Evolutionary conservation across 495 filamentous ascomycete species (phyloP).

Genomic region (Rostrohypoxylon terebratum): DNA sequence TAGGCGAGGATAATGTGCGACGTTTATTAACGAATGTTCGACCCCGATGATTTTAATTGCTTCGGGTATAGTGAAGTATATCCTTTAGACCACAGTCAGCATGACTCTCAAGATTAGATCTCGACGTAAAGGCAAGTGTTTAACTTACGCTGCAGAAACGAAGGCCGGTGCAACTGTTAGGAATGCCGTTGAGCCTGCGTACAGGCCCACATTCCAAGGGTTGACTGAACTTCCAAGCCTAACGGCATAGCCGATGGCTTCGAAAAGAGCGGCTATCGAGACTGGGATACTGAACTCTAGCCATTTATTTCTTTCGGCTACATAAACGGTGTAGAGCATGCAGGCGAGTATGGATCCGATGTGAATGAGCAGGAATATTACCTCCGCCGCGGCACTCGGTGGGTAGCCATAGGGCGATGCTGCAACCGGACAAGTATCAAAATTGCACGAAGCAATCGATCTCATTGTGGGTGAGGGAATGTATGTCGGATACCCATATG

Average conservation of each 20-base stretch:
- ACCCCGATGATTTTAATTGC: conserved; percentile 36
- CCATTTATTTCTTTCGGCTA: conserved; percentile 38
- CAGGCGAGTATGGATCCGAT: conserved; percentile 33
- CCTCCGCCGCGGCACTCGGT: conserved; percentile 34
- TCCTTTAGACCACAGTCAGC: conserved; percentile 31
- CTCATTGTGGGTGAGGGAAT: conserved; percentile 19
- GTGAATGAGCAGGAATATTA: conserved; percentile 39
- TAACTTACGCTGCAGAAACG: conserved; percentile 36
- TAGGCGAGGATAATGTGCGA: conserved; percentile 23
- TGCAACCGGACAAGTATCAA: conserved; percentile 35
- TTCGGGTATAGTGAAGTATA: conserved; percentile 37
- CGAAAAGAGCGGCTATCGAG: conserved; percentile 33
- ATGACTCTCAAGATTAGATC: not conserved
- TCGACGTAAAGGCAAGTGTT: not conserved
- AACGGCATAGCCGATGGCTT: conserved; percentile 32
- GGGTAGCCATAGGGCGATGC: conserved; percentile 41
- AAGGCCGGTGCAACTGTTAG: conserved; percentile 39
- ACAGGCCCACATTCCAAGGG: conserved; percentile 42
- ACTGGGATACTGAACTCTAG: conserved; percentile 38
- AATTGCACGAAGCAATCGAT: conserved; percentile 40
- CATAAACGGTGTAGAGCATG: conserved; percentile 30
- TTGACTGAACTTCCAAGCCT: conserved; percentile 34
- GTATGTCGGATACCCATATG: conserved; percentile 12
- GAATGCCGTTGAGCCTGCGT: conserved; percentile 38
- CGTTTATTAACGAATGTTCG: conserved; percentile 36